Base-by-base conservation (phyloP, 768 basidiomycete species). In the Boletus edulis region DNA sequence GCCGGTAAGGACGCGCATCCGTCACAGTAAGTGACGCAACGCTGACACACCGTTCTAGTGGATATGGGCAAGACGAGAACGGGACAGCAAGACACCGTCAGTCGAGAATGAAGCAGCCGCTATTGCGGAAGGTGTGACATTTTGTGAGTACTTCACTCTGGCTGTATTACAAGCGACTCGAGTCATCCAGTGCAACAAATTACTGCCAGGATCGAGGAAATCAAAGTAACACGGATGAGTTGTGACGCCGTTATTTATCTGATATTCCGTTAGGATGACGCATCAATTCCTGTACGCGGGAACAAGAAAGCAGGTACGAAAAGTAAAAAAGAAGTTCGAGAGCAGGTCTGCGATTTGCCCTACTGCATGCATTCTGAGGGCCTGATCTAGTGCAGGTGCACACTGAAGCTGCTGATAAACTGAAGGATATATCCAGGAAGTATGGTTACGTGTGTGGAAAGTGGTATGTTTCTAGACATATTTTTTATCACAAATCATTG, bases 281-380 rank as follows among this genome's bases (percentile, higher is more conserved):
- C 71, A 4, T 76, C 83, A 0, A 89, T 90, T 32, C 88, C 89
- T 7, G 52, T 77, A 5, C 83, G 86, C 7, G 78, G 83, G 6
- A 89, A 74, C 63, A 90, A 89, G 71, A 89, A 87, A 67, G 82
- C 83, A 20, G 87, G 87, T 7, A 75, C 76, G 0, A 85, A 80
- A 70, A 86, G 86, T 61, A 91, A 90, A 69, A 90, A 88, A 66
- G 86, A 90, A 67, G 68, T 86, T 8, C 79, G 86, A 40, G 88
- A 90, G 67, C 73, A 84, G 72, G 88, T 87, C 15, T 53, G 20
- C 13, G 18, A n/a, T 24, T 18, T 10, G 11, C 38, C 24, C 40
- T 37, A 31, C 15, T 4, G 4, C 34, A 60, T 15, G 6, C 3
- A 11, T 31, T 31, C 37, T 17, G 4, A 46, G 46, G 34, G 14